Evolutionary conservation across 257 asterid species (phyloP), one percentile per base, ranked within the genome.

Genomic region (Penstemon davidsonii): DNA sequence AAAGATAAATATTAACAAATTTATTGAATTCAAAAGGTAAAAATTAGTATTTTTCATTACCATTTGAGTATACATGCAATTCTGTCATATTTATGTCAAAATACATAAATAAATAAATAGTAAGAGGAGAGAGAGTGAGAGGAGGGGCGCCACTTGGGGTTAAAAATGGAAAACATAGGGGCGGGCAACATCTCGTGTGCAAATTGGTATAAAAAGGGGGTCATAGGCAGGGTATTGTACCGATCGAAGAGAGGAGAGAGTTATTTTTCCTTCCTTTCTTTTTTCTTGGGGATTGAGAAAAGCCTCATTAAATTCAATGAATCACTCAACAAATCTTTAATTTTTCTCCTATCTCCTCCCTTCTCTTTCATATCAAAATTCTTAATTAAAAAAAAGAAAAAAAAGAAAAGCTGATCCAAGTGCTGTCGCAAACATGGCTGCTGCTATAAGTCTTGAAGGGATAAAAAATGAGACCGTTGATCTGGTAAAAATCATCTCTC

Each of bases 391-490:
- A 25, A 25, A 2, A 7, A 0, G 19, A 70, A 15, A 15, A 15
- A 25, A 25, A 2, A 7, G 0, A 38, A 70, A 44, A 57, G 47
- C 76, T 75, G 75, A 72, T 67, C 74, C 50, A 37, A 18, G 10
- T 15, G 18, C 18, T 15, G 18, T 15, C 18, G 18, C 10, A 70
- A 66, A 46, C 66, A 87, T 64, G 86, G 82, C 79, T 4, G 80
- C 73, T 53, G 75, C 78, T 60, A 70, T 84, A 57, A 83, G 88
- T 72, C 95, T 91, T 4, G 95, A 91, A 44, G 84, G 80, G 82
- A 91, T 91, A 1, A 91, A 86, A 72, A 91, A 91, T 70, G 97
- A 91, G 73, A 86, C 95, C 44, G 97, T 91, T 81, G 84, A 84
- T 84, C 78, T 85, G 87, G 90, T 82, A 82, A 62, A 36, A 3